A percentile compares a stretch with the other conserved stretches of the same genome.
Conservation (phyloP, 2,329 filamentous ascomycete species). For the Fusarium floridanum region DNA sequence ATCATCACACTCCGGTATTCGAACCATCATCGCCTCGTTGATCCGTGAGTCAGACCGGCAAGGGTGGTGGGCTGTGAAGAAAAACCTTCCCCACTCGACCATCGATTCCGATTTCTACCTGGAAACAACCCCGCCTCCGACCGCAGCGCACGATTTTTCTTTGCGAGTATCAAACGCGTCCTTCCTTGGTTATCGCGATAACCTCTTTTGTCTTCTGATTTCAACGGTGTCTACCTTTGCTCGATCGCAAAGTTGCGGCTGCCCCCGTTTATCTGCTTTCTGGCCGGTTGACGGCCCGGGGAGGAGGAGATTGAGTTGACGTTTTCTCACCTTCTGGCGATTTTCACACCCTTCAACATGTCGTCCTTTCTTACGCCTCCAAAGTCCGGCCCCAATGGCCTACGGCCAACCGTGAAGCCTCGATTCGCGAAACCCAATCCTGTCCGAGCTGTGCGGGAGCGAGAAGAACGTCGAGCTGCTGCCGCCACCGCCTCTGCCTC, state of each 20-base stretch:
- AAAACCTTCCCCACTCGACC: slow-evolving; percentile 50
- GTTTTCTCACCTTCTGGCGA: not conserved
- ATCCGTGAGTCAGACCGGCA: slow-evolving; percentile 35
- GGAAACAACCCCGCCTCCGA: slow-evolving; percentile 40
- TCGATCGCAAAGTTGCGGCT: not conserved
- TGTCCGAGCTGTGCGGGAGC: slow-evolving; percentile 65
- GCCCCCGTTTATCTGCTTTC: not conserved
- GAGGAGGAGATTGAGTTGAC: slow-evolving; percentile 11
- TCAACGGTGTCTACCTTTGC: not conserved
- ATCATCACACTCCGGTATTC: slow-evolving; percentile 34
- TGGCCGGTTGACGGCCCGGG: slow-evolving; percentile 34
- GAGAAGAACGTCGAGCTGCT: slow-evolving; percentile 58
- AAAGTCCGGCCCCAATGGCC: slow-evolving; percentile 50
- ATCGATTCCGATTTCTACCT: slow-evolving; percentile 27
- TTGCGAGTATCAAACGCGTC: slow-evolving; percentile 41
- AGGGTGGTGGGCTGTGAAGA: slow-evolving; percentile 20
- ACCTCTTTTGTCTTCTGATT: slow-evolving; percentile 1
- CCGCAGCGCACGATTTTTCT: slow-evolving; percentile 41
- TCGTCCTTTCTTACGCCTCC: slow-evolving; percentile 61
- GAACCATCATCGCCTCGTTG: slow-evolving; percentile 42
- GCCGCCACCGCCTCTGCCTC: slow-evolving; percentile 50
- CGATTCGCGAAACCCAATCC: slow-evolving; percentile 61
- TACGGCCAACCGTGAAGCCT: slow-evolving; percentile 50
- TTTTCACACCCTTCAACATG: slow-evolving; percentile 50
- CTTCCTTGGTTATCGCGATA: slow-evolving; percentile 34